phyloP scores from a whole-genome alignment of 1,284 basidiomycete genomes.

The Ganoderma sinense region DNA sequence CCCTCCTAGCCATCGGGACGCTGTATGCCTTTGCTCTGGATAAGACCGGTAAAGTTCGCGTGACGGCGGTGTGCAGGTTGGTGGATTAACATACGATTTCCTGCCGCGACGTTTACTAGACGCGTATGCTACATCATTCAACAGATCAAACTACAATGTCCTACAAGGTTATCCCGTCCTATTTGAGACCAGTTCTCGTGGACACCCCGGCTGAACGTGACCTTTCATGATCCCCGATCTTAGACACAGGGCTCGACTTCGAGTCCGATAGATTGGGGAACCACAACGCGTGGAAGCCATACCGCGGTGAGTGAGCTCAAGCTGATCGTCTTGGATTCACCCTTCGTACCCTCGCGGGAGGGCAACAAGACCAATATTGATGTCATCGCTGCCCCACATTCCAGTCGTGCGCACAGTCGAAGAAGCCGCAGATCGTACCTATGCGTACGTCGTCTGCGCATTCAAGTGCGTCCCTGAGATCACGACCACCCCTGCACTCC shows the following conservation, averaged over 20 bases:
- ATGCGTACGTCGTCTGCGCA: conserved; percentile 44
- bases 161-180: conserved; percentile 34
- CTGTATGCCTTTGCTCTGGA: conserved; percentile 43
- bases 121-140: not conserved
- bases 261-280: conserved; percentile 41
- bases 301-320: conserved; percentile 39
- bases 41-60: conserved; percentile 33
- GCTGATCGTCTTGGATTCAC: not conserved
- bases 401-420: conserved; percentile 41
- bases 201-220: not conserved
- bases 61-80: conserved; percentile 45
- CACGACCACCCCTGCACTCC: conserved; percentile 39
- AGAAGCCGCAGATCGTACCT: conserved; percentile 44
- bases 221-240: not conserved
- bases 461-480: conserved; percentile 46
- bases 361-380: conserved; percentile 8
- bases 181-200: not conserved
- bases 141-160: conserved; percentile 42
- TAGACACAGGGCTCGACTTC: conserved; percentile 43
- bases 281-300: conserved; percentile 40
- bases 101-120: not conserved
- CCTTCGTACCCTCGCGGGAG: not conserved
- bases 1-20: conserved; percentile 40
- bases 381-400: not conserved
- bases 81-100: conserved; percentile 3